Evolutionary conservation across 441 rosid species (phyloP).

Genomic region (Macaranga tanarius): DNA sequence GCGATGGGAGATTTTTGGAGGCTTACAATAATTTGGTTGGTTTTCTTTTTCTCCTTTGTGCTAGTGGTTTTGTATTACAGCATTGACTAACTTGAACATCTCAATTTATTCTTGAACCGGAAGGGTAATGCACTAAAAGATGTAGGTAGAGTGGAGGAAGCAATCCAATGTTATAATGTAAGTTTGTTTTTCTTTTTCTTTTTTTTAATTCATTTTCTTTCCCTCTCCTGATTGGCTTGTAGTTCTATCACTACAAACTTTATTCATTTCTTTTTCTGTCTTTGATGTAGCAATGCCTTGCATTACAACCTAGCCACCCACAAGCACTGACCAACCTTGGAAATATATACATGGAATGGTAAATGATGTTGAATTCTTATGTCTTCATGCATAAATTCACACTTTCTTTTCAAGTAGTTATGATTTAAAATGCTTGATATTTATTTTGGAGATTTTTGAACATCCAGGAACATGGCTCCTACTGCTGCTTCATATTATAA

Average conservation of each 20-base stretch:
- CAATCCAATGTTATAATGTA: constrained; percentile 92
- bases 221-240: background rate
- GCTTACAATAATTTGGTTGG: constrained; percentile 97
- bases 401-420: background rate
- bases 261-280: constrained; percentile 11
- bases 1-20: constrained; percentile 88
- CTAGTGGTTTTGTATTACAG: background rate
- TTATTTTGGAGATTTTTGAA: constrained; percentile 21
- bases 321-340: constrained; percentile 99
- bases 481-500: constrained; percentile 87
- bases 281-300: constrained; percentile 83
- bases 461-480: constrained; percentile 67
- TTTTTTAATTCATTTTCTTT: background rate
- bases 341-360: constrained; percentile 99
- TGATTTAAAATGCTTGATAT: background rate
- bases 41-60: constrained; percentile 6
- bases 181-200: constrained; percentile 16
- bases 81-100: constrained; percentile 8
- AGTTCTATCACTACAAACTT: constrained; percentile 2
- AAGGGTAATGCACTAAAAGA: constrained; percentile 99
- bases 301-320: constrained; percentile 91
- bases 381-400: background rate
- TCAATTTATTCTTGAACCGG: constrained; percentile 22
- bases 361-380: constrained; percentile 23
- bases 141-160: constrained; percentile 89